phyloP scores from a whole-genome alignment of 129 eudicot genomes.

The Lactuca sativa region DNA sequence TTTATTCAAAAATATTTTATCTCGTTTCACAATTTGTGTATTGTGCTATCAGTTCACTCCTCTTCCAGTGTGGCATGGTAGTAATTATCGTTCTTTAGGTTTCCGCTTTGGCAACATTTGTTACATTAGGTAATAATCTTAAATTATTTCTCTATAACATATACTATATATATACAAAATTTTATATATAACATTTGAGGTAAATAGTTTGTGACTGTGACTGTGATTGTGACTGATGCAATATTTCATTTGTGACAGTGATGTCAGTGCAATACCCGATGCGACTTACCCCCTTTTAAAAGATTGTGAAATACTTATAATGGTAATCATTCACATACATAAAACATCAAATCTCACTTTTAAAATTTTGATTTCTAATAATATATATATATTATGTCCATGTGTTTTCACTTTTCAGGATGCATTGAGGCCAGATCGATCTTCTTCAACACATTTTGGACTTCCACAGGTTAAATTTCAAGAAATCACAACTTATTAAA shows the following conservation, averaged over 20 bases:
- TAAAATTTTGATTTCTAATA: not conserved
- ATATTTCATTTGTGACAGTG: conserved; percentile 46
- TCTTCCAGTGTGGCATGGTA: conserved; percentile 97
- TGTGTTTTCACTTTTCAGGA: conserved; percentile 57
- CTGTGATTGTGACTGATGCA: not conserved
- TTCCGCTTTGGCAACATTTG: conserved; percentile 92
- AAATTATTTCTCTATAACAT: not conserved
- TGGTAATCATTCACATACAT: conserved; percentile 46
- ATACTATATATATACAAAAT: too few relatives aligned
- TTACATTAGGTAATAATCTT: conserved; percentile 76
- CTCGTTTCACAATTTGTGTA: not conserved
- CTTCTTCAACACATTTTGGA: conserved; percentile 95
- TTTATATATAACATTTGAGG: too few relatives aligned
- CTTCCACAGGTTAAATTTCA: conserved; percentile 69
- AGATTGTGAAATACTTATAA: conserved; percentile 86
- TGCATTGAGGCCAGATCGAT: conserved; percentile 89
- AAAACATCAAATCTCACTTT: not conserved
- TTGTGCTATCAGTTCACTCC: conserved; percentile 71
- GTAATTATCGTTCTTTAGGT: conserved; percentile 83
- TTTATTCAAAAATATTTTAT: too few relatives aligned
- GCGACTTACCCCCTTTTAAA: conserved; percentile 87
- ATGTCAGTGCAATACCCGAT: conserved; percentile 93
- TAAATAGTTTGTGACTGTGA: not conserved
- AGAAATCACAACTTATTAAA: too few relatives aligned
- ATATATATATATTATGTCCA: not conserved